These are phyloP conservation scores for Cercospora brassicicola DNA, from an alignment of 2,329 filamentous ascomycete species.

Conservation along the genomic window DNA sequence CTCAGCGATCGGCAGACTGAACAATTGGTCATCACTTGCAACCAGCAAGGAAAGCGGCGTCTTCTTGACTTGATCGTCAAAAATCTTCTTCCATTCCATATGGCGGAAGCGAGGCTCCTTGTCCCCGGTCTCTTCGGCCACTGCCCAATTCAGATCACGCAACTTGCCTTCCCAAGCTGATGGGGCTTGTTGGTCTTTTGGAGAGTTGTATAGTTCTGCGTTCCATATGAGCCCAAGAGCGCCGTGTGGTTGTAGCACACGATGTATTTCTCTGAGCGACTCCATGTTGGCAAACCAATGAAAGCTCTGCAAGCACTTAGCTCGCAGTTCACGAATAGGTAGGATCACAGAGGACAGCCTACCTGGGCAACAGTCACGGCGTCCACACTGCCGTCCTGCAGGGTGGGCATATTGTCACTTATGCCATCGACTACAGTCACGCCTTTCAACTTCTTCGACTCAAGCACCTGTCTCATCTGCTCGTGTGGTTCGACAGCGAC, in stretches of 20 bases:
- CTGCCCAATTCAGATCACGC: constrained; percentile 59
- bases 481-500: constrained; percentile 64
- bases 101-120: constrained; percentile 66
- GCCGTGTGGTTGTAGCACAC: constrained; percentile 61
- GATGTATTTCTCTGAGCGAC: constrained; percentile 65
- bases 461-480: constrained; percentile 65
- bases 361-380: constrained; percentile 69
- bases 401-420: constrained; percentile 56
- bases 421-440: constrained; percentile 60
- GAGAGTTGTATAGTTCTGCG: constrained; percentile 57
- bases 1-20: constrained; percentile 63
- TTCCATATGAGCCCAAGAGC: constrained; percentile 69
- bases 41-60: constrained; percentile 50
- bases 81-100: constrained; percentile 63
- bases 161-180: constrained; percentile 63
- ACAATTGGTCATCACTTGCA: constrained; percentile 52
- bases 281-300: constrained; percentile 66
- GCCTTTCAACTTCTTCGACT: constrained; percentile 56
- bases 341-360: constrained; percentile 35
- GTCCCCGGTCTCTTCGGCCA: constrained; percentile 59
- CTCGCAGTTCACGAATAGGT: constrained; percentile 11
- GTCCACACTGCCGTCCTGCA: constrained; percentile 62
- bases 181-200: constrained; percentile 55
- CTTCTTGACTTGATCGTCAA: constrained; percentile 58
- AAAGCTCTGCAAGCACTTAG: constrained; percentile 39